Base-by-base conservation (phyloP, 805 yeast species). In the Saccharomycopsis sp. region DNA sequence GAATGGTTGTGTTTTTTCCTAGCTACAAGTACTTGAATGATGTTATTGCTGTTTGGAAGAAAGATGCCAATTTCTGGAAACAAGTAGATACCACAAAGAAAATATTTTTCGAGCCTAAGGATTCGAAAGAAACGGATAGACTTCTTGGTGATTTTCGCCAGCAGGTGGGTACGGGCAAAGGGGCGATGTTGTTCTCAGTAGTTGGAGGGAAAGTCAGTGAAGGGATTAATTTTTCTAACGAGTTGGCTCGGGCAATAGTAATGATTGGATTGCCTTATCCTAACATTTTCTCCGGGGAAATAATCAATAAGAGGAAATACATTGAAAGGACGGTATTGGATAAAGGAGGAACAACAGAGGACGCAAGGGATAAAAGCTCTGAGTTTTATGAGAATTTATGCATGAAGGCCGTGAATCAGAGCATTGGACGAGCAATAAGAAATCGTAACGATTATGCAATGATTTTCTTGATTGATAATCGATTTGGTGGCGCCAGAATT, bases 161-260 rank as follows among this genome's bases (percentile, higher is more conserved):
- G 1, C 56, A 65, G 0, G 68, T 81, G 8, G 11, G 51, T 2
- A 42, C 53, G 7, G 5, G 22, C 24, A 21, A 57, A 3, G 90
- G 93, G 1, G 89, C 94, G 0, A 54, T 84, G 1, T 60, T 89
- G 3, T 66, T 90, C 23, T 79, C 96, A 0, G 95, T 90, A 1
- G 95, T 90, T 13, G 96, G 96, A 1, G 97, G 97, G 0, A 82
- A 82, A 56, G 69, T 89, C 64, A 85, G 95, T 0, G 97, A 89
- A 60, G 97, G 97, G 4, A 90, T 89, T 35, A 89, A 89, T 58
- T 89, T 90, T 59, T 75, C 89, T 8, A 90, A 88, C 56, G 78
- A 81, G 32, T 63, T 90, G n/a, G 96, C 96, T 1, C 68, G 97
- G 47, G 88, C 85, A 0, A 89, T 90, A 0, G 66, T 85, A 1